These are phyloP conservation scores for Aspergillus carlsbadensis DNA, from an alignment of 495 filamentous ascomycete species.

Conservation along the genomic window DNA sequence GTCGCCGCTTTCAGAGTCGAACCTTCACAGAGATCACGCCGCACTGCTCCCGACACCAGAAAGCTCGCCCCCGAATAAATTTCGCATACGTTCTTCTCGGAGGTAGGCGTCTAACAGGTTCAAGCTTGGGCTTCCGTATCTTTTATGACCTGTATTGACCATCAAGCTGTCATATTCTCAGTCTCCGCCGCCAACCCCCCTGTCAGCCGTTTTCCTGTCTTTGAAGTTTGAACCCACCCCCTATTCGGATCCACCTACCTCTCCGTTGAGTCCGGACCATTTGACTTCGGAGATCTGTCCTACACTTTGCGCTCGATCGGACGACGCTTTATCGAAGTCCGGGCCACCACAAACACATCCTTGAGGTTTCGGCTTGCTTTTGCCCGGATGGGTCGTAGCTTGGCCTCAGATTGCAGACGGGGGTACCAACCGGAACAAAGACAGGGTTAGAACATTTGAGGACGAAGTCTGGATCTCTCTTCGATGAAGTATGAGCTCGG, in stretches of 20 bases:
- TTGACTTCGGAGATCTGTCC: background rate
- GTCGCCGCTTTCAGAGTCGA: background rate
- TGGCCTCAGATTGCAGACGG: conserved; percentile 17
- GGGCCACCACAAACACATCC: background rate
- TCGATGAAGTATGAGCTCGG: conserved; percentile 29
- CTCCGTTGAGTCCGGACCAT: background rate
- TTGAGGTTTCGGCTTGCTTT: background rate
- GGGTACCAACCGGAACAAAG: conserved; percentile 15
- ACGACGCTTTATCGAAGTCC: background rate
- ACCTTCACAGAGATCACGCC: background rate
- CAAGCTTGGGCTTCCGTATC: background rate
- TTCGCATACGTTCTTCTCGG: too few species aligned
- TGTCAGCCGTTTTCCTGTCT: background rate
- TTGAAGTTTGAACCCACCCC: background rate
- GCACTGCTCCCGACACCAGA: too few species aligned
- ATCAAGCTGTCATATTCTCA: background rate
- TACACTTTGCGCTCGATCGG: background rate
- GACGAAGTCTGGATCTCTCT: conserved; percentile 1
- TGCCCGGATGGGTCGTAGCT: conserved; percentile 22
- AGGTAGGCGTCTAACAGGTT: too few species aligned
- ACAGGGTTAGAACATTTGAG: background rate
- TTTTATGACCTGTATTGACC: background rate
- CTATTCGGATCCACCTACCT: conserved; percentile 3
- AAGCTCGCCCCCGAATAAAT: too few species aligned
- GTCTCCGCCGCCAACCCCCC: background rate